phyloP scores from a whole-genome alignment of 2,329 filamentous ascomycete genomes.

The Pseudocercospora ulei region DNA sequence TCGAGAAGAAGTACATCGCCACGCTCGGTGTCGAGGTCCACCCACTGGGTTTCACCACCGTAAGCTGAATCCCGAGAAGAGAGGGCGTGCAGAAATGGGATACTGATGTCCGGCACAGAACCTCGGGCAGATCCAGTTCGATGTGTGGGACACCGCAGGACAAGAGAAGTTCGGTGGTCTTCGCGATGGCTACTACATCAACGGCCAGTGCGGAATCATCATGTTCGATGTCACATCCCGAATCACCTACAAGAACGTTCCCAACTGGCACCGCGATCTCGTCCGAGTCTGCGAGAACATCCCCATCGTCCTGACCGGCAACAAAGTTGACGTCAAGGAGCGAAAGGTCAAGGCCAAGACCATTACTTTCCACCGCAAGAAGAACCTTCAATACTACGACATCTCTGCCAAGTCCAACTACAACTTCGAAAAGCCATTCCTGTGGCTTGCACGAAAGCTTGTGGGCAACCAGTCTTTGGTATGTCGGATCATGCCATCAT shows the following conservation, averaged over 20 bases:
- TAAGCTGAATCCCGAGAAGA: slow-evolving; percentile 46
- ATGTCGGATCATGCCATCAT: slow-evolving; percentile 35
- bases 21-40: slow-evolving; percentile 99
- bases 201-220: slow-evolving; percentile 99
- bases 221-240: slow-evolving; percentile 99
- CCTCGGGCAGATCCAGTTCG: slow-evolving; percentile 93
- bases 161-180: slow-evolving; percentile 99
- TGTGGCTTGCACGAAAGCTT: slow-evolving; percentile 97
- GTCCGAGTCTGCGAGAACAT: slow-evolving; percentile 99
- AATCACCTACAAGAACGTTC: slow-evolving; percentile 99
- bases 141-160: slow-evolving; percentile 97
- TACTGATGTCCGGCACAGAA: slow-evolving; percentile 47
- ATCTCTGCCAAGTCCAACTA: slow-evolving; percentile 99
- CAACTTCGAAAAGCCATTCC: slow-evolving; percentile 99
- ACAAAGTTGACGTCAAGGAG: slow-evolving; percentile 99
- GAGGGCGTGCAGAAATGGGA: slow-evolving; percentile 1
- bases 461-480: slow-evolving; percentile 84
- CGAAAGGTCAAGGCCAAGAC: slow-evolving; percentile 99
- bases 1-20: slow-evolving; percentile 99
- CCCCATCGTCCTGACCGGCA: slow-evolving; percentile 92
- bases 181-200: slow-evolving; percentile 99
- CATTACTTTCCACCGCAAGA: slow-evolving; percentile 99
- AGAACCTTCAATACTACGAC: slow-evolving; percentile 99
- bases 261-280: slow-evolving; percentile 99
- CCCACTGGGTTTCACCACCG: slow-evolving; percentile 93